Evolutionary conservation across 257 asterid genomes (phyloP), one percentile per base, ranked within the genome.

Genomic region (Solanum chmielewskii): DNA sequence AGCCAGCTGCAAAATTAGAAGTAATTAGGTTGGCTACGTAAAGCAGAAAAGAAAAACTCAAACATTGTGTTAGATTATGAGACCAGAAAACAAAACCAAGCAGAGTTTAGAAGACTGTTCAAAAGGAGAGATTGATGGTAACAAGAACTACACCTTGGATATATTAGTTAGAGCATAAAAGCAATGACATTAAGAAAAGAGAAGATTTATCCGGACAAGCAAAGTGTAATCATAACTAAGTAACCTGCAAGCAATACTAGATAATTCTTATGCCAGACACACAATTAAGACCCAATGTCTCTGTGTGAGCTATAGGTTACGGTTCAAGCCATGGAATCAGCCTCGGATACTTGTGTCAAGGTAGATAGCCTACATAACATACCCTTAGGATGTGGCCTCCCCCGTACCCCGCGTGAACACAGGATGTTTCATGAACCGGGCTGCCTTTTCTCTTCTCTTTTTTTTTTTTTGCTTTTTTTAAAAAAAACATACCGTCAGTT

Each of bases 1-100:
- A 8, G 98, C 98, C 85, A 97, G 94, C 99, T 97, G 95, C 93
- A 90, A 42, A 33, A 69, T 44, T 84, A 78, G 87, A 75, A 44
- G 60, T 31, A 83, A 42, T 68, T 85, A 85, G 23, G 45, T 23
- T 56, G 20, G 31, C 49, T 23, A 62, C 11, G 9, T 42, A 44
- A n/a, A 77, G 29, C 66, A 42, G 45, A 83, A 35, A 47, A 23
- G 83, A 41, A 25, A 29, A 49, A 35, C 20, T 45, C 15, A 81
- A 82, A 56, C 39, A n/a, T 23, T 21, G 64, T 21, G 64, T 47
- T 44, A 84, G 62, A 66, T 66, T 84, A 35, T 0, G 37, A 11
- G 7, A 64, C 64, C 42, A 80, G 84, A 80, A 80, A 80, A 47
- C 27, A 27, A 25, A 78, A 80, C 84, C 42, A 6, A 45, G 20